phyloP scores from a whole-genome alignment of 2,329 filamentous ascomycete species.

The Diplocarpon mali region DNA sequence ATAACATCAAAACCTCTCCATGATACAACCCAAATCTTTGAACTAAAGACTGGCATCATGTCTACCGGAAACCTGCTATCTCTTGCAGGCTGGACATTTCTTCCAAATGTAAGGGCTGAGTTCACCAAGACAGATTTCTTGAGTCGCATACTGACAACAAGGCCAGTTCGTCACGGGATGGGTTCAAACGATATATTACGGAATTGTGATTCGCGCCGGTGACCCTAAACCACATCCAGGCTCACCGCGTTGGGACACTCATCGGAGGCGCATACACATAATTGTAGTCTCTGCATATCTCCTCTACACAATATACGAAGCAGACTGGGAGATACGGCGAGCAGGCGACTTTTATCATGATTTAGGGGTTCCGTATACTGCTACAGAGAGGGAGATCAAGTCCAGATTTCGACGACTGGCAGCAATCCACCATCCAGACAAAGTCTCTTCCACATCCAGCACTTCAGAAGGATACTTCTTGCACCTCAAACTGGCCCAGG shows the following conservation, averaged over 20 bases:
- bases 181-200: conserved; percentile 74
- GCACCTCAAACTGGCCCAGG: conserved; percentile 70
- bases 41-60: conserved; percentile 10
- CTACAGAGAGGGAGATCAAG: conserved; percentile 68
- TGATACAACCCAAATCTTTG: conserved; percentile 1
- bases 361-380: conserved; percentile 57
- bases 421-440: conserved; percentile 73
- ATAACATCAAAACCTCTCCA: conserved; percentile 1
- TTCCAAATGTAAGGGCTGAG: conserved; percentile 42
- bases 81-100: conserved; percentile 48
- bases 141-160: conserved; percentile 8
- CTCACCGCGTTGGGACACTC: conserved; percentile 54
- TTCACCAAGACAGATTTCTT: background rate
- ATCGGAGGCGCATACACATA: conserved; percentile 76
- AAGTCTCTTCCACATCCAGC: conserved; percentile 32
- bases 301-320: conserved; percentile 84
- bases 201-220: conserved; percentile 79
- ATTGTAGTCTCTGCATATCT: conserved; percentile 77
- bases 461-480: conserved; percentile 53
- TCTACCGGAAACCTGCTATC: conserved; percentile 34
- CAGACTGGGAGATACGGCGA: conserved; percentile 66
- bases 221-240: conserved; percentile 65
- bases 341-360: conserved; percentile 69
- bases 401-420: conserved; percentile 71
- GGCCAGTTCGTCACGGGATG: conserved; percentile 64